Conservation (phyloP, 495 filamentous ascomycete species). For the Aspergillus ellipticus region DNA sequence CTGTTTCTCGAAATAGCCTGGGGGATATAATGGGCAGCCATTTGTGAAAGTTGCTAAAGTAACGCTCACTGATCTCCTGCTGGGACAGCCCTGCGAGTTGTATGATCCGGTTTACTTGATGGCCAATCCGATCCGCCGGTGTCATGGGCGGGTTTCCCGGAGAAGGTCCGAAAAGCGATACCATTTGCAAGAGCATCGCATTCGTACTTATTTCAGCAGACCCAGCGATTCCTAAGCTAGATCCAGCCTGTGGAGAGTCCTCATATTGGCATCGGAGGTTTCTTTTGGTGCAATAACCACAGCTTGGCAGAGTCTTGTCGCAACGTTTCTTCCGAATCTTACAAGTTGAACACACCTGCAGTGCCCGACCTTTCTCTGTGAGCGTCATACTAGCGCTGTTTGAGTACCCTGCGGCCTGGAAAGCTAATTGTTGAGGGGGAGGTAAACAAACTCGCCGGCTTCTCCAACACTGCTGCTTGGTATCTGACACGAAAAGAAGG, state of each 20-base stretch:
- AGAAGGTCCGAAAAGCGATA: background rate
- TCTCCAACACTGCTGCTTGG: no score
- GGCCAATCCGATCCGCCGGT: background rate
- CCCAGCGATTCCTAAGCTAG: background rate
- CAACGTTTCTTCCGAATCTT: constrained; percentile 35
- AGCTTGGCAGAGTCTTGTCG: constrained; percentile 32
- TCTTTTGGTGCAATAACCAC: constrained; percentile 20
- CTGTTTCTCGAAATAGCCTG: constrained; percentile 16
- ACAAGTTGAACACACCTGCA: constrained; percentile 25
- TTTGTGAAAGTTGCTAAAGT: constrained; percentile 33
- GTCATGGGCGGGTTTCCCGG: background rate
- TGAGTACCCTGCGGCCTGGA: background rate
- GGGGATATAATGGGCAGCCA: constrained; percentile 37
- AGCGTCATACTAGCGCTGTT: background rate
- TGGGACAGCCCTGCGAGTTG: constrained; percentile 24
- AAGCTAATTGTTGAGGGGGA: background rate
- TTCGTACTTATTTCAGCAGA: background rate
- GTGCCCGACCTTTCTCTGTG: background rate
- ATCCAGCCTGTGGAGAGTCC: background rate
- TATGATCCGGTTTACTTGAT: constrained; percentile 3
- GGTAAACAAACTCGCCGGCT: no score
- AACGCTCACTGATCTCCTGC: constrained; percentile 31
- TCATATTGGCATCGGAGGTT: constrained; percentile 11
- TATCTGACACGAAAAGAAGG: no score
- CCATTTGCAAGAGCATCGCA: background rate